Percentiles rank a stretch among this genome's conserved stretches.
These are phyloP conservation scores for Solanum sparsipilum DNA, from an alignment of 257 asterid genomes.

Conservation along the genomic window DNA sequence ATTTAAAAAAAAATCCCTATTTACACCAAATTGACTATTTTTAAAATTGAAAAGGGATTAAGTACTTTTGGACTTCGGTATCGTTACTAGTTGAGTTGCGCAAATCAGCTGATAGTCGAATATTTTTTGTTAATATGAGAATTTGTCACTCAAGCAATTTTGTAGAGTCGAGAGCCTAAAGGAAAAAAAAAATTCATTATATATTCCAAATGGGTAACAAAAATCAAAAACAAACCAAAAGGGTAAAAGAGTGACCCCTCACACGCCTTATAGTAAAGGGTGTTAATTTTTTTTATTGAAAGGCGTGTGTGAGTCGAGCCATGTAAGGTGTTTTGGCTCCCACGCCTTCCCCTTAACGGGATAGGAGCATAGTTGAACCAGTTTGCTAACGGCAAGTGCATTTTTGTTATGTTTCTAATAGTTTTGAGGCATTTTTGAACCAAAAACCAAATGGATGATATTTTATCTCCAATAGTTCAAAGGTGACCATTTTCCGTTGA, in stretches of 20 bases:
- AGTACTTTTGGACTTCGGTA: neutral
- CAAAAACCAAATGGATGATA: too few species aligned
- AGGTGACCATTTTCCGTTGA: too few species aligned
- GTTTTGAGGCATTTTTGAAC: neutral
- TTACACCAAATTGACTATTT: neutral
- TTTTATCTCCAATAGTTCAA: too few species aligned
- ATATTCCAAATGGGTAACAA: too few species aligned
- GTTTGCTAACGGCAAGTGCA: neutral
- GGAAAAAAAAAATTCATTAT: too few species aligned
- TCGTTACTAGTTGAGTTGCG: neutral
- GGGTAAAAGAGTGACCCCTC: neutral
- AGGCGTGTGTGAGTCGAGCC: fast-evolving
- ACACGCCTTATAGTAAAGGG: neutral
- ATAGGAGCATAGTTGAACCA: neutral
- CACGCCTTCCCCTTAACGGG: neutral
- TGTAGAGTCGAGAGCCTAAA: neutral
- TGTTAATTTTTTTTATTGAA: too few species aligned
- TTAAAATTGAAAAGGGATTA: neutral
- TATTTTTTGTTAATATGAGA: neutral
- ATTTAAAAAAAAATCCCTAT: too few species aligned
- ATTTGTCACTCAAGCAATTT: neutral
- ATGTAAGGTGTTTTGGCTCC: too few species aligned
- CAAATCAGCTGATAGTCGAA: neutral
- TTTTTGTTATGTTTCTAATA: neutral
- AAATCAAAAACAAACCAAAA: too few species aligned